Evolutionary conservation across 306 rosid species (phyloP), one percentile per base, ranked within the genome.

Genomic region (Dryas alaskensis): DNA sequence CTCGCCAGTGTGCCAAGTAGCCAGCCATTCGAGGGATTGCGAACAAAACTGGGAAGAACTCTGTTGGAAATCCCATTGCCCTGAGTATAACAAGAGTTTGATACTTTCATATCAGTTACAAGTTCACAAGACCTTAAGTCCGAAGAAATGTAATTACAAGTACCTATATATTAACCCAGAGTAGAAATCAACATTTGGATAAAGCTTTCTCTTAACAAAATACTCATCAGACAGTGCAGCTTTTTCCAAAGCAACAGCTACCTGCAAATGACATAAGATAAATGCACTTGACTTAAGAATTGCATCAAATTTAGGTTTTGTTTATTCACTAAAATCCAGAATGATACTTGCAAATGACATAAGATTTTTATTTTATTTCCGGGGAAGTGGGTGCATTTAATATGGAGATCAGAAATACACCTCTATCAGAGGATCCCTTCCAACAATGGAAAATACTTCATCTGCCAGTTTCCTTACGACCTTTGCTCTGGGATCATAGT

Each of bases 1-100:
- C 96, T 43, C 96, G 86, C 98, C 96, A 92, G 85, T 92, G 98
- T 50, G 98, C 84, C 73, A 92, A 88, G 80, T 90, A 92, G 25
- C 98, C 98, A 80, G 97, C 97, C 98, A 92, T 92, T 75, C 95
- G 84, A 67, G 98, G 97, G 86, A 92, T 89, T 48, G 97, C 98
- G 65, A 92, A 92, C 72, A 90, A 84, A 73, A 90, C 87, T 0
- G 97, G 85, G 89, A 92, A 90, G 87, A 78, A 92, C 64, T 92
- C 97, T 0, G 92, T 86, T 16, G 94, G 97, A 83, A 92, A 92
- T 70, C 97, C 98, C 92, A 89, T 90, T 50, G 98, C 98, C 91
- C 97, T 90, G 89, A 78, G 80, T n/a, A 31, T 31, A 48, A 7
- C 11, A 60, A 16, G 44, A 71, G 60, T 10, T 10, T 19, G 51